A percentile compares a stretch with the other conserved stretches of the same genome.
Conservation (phyloP, 2,329 filamentous ascomycete species). For the Plenodomus lindquistii region DNA sequence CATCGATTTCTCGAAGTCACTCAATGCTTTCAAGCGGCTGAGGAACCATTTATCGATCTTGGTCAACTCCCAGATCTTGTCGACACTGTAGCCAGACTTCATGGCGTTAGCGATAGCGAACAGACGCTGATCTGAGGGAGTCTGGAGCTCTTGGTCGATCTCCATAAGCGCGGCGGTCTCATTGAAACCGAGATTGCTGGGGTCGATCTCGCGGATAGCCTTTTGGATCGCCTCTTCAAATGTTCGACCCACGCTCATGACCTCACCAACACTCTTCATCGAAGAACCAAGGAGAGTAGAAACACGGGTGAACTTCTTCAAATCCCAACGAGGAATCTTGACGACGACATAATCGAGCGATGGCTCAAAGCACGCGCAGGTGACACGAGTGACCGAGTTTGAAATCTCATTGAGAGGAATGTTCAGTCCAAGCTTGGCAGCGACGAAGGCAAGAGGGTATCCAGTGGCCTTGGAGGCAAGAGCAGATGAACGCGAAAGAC, state of each 20-base stretch:
- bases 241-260: slow-evolving; percentile 95
- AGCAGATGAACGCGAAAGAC: slow-evolving; percentile 92
- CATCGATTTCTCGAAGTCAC: slow-evolving; percentile 84
- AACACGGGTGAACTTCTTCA: slow-evolving; percentile 98
- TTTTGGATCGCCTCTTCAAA: slow-evolving; percentile 99
- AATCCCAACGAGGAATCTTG: slow-evolving; percentile 98
- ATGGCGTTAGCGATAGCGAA: slow-evolving; percentile 99
- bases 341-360: slow-evolving; percentile 98
- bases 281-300: slow-evolving; percentile 95
- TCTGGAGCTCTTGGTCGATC: slow-evolving; percentile 94
- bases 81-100: slow-evolving; percentile 88
- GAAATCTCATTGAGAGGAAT: slow-evolving; percentile 96
- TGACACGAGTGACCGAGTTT: slow-evolving; percentile 94
- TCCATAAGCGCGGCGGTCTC: slow-evolving; percentile 86
- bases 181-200: slow-evolving; percentile 92
- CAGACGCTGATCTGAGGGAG: slow-evolving; percentile 93
- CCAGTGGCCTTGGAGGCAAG: slow-evolving; percentile 96
- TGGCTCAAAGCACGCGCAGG: slow-evolving; percentile 96
- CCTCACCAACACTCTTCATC: slow-evolving; percentile 99
- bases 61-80: slow-evolving; percentile 98
- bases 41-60: slow-evolving; percentile 99
- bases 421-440: slow-evolving; percentile 91
- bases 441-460: slow-evolving; percentile 94
- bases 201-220: slow-evolving; percentile 93
- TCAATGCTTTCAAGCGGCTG: slow-evolving; percentile 85